Evolutionary conservation across 257 asterid genomes (phyloP).

Genomic region (Fraxinus quadrangulata): DNA sequence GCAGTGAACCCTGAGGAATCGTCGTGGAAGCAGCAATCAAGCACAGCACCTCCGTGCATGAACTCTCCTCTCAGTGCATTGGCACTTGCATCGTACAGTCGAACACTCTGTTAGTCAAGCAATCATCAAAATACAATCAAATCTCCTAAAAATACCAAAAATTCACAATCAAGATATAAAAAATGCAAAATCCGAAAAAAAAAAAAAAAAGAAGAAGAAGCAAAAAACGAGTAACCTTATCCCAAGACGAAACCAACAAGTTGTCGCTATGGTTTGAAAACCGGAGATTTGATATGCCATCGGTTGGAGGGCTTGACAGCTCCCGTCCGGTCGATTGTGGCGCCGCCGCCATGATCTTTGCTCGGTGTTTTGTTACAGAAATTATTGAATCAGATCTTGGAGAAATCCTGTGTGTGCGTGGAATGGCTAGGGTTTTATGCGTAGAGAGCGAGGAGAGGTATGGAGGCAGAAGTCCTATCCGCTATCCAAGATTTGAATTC

Average conservation of each 20-base stretch:
- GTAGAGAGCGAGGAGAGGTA: not conserved
- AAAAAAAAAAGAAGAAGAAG: too few species aligned
- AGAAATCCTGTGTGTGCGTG: not conserved
- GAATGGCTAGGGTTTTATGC: not conserved
- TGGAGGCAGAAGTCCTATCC: not conserved
- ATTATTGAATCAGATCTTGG: not conserved
- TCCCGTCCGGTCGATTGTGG: constrained; percentile 43
- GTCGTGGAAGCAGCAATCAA: constrained; percentile 91
- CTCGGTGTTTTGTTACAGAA: not conserved
- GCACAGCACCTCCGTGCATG: constrained; percentile 79
- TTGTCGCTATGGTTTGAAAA: constrained; percentile 57
- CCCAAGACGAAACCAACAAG: constrained; percentile 61
- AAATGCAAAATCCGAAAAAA: not conserved
- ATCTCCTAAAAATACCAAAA: not conserved
- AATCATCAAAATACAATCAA: not conserved
- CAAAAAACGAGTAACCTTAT: constrained; percentile 33
- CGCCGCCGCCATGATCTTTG: constrained; percentile 42
- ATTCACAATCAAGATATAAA: not conserved
- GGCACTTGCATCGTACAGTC: constrained; percentile 90
- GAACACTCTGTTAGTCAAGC: constrained; percentile 50
- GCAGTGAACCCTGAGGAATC: constrained; percentile 93
- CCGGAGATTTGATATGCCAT: constrained; percentile 55
- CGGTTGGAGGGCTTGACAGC: constrained; percentile 41
- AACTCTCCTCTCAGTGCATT: constrained; percentile 79
- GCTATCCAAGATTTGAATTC: not conserved